Conservation (phyloP, 1,139 yeast genomes). For the Groenewaldozyma sp. region DNA sequence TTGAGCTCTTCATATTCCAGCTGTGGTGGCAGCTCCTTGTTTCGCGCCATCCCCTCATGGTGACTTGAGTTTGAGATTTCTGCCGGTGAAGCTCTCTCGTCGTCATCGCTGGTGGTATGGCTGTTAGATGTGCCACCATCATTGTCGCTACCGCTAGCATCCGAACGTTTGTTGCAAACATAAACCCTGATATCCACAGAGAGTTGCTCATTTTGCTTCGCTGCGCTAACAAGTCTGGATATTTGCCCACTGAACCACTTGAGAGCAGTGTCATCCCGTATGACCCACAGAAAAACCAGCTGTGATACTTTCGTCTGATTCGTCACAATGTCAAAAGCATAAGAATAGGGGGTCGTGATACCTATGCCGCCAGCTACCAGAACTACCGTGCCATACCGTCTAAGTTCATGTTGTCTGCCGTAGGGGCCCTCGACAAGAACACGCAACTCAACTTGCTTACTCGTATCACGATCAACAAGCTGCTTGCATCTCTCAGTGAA, state of each 20-base stretch:
- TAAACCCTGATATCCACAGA: background rate
- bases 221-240: conserved; percentile 4
- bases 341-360: conserved; percentile 41
- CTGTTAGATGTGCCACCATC: background rate
- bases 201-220: conserved; percentile 3
- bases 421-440: conserved; percentile 50
- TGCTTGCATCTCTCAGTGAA: conserved; percentile 23
- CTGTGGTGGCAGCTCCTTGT: background rate
- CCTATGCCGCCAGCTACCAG: conserved; percentile 62
- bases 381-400: conserved; percentile 41
- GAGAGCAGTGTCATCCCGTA: conserved; percentile 11
- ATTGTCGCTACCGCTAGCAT: background rate
- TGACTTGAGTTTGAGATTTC: background rate
- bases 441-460: conserved; percentile 6
- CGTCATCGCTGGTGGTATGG: background rate
- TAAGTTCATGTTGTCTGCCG: conserved; percentile 41
- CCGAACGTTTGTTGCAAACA: background rate
- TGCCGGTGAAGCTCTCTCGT: background rate
- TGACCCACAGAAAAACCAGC: conserved; percentile 15
- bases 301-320: conserved; percentile 20
- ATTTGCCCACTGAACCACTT: conserved; percentile 16
- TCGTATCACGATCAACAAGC: conserved; percentile 11
- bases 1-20: background rate
- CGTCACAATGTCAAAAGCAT: conserved; percentile 17
- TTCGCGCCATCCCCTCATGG: background rate